Percentiles rank a stretch among this genome's conserved stretches.
Evolutionary conservation across 495 filamentous ascomycete genomes (phyloP).

Genomic region (Tuber umbilicatum): DNA sequence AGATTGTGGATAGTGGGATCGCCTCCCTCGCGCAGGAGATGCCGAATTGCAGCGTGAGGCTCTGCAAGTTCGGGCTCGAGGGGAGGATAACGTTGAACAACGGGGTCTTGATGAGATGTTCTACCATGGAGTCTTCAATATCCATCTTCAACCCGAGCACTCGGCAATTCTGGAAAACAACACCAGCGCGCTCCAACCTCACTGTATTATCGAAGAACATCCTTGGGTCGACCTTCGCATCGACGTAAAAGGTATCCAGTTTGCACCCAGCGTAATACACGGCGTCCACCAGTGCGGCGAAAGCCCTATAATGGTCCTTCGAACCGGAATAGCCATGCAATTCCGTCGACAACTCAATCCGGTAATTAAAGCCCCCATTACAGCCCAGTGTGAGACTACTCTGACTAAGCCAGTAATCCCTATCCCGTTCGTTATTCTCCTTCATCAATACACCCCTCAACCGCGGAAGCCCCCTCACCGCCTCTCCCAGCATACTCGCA

Average conservation of each 20-base stretch:
- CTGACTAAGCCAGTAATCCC: conserved; percentile 5
- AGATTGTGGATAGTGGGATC: conserved; percentile 9
- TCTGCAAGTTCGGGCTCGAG: conserved; percentile 10
- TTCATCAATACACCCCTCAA: conserved; percentile 14
- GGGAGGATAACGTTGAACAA: conserved; percentile 14
- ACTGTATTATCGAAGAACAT: conserved; percentile 14
- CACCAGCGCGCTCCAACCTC: conserved; percentile 7
- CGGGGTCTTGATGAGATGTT: conserved; percentile 16
- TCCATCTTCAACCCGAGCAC: conserved; percentile 20
- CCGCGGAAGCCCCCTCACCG: conserved; percentile 1
- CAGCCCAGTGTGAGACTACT: not conserved
- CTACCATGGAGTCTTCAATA: conserved; percentile 14
- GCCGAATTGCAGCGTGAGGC: conserved; percentile 18
- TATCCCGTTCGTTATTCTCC: conserved; percentile 6
- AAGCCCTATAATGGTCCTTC: conserved; percentile 14
- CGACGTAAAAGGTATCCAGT: conserved; percentile 15
- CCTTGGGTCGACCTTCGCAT: conserved; percentile 17
- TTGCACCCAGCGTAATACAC: conserved; percentile 19
- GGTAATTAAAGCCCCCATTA: not conserved
- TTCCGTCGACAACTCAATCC: conserved; percentile 9
- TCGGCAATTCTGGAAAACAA: conserved; percentile 9
- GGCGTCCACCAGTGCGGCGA: conserved; percentile 18
- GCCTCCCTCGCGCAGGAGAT: conserved; percentile 13
- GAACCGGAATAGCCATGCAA: conserved; percentile 15
- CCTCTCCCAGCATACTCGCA: conserved; percentile 16